phyloP scores from a whole-genome alignment of 148 eudicot genomes.

The Simmondsia chinensis region DNA sequence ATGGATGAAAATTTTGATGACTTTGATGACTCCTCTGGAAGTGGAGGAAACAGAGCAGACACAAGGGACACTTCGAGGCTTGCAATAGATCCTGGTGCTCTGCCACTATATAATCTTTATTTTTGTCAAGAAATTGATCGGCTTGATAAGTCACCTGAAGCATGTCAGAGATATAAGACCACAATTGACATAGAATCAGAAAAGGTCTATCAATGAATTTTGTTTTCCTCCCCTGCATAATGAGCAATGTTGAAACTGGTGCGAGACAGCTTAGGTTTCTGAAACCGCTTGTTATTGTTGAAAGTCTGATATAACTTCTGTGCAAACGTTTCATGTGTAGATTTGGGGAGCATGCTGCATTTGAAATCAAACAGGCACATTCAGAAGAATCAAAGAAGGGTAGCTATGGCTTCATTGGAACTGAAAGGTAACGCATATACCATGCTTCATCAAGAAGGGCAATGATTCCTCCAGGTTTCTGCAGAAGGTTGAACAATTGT shows the following conservation, averaged over 20 bases:
- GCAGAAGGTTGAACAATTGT: constrained; percentile 19
- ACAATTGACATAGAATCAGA: not conserved
- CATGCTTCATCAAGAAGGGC: constrained; percentile 98
- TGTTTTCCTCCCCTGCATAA: constrained; percentile 91
- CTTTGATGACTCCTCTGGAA: constrained; percentile 84
- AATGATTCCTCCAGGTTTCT: constrained; percentile 99
- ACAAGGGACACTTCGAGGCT: constrained; percentile 86
- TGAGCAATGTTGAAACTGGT: constrained; percentile 92
- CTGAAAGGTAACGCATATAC: constrained; percentile 25
- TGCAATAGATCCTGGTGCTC: constrained; percentile 94
- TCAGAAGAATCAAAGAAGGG: not conserved
- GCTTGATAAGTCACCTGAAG: constrained; percentile 86
- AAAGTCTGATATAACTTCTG: constrained; percentile 97
- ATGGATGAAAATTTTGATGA: constrained; percentile 98
- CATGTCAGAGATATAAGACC: constrained; percentile 8
- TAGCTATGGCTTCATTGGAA: not conserved
- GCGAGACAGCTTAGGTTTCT: constrained; percentile 96
- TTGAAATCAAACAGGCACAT: constrained; percentile 7
- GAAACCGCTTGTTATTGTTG: constrained; percentile 73
- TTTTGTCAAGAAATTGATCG: constrained; percentile 92
- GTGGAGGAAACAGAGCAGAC: constrained; percentile 83
- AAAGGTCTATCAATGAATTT: constrained; percentile 2
- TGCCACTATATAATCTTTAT: constrained; percentile 97
- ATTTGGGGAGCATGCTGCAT: constrained; percentile 97
- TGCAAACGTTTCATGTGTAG: constrained; percentile 98